Evolutionary conservation across 306 rosid genomes (phyloP).

Genomic region (Cotoneaster glaucophyllus): DNA sequence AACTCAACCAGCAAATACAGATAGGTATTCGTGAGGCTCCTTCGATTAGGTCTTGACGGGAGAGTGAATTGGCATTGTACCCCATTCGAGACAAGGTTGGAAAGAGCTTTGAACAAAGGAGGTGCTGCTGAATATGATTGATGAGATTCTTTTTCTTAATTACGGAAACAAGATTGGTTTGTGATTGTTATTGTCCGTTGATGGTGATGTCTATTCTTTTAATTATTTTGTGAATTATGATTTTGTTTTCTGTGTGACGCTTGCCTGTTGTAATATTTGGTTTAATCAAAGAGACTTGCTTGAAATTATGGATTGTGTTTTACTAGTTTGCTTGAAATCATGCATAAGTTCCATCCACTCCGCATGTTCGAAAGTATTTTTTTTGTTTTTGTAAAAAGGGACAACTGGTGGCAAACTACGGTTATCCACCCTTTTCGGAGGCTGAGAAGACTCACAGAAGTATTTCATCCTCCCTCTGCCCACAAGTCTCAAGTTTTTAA

Average conservation of each 20-base stretch:
- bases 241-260: conserved; percentile 22
- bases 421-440: too few species aligned
- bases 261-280: conserved; percentile 20
- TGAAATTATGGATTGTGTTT: not conserved
- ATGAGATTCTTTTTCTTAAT: not conserved
- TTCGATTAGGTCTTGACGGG: conserved; percentile 13
- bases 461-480: too few species aligned
- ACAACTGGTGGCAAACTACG: too few species aligned
- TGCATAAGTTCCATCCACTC: not conserved
- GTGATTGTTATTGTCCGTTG: conserved; percentile 16
- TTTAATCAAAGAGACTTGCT: not conserved
- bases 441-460: too few species aligned
- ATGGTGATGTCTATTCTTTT: conserved; percentile 13
- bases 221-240: conserved; percentile 28
- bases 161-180: not conserved
- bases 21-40: conserved; percentile 48
- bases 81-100: conserved; percentile 80
- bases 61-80: conserved; percentile 76
- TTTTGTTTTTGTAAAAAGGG: too few species aligned
- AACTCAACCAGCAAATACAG: conserved; percentile 80
- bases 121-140: conserved; percentile 28
- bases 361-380: not conserved
- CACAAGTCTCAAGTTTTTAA: too few species aligned
- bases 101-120: conserved; percentile 68
- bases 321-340: not conserved